A percentile compares a stretch with the other conserved stretches of the same genome.
Conservation (phyloP, 805 yeast species). For the Sugiyamaella floridensis region DNA sequence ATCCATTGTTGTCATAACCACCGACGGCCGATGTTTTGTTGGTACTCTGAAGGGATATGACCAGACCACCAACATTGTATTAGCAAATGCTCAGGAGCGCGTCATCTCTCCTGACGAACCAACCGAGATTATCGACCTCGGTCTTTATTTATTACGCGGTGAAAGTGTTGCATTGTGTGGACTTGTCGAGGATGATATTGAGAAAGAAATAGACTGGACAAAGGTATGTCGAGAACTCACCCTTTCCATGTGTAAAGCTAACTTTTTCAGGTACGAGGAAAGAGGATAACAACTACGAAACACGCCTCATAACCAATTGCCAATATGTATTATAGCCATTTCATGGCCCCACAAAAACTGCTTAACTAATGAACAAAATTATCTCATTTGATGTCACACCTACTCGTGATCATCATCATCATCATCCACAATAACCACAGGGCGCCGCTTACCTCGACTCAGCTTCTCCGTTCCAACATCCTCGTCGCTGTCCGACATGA, state of each 20-base stretch:
- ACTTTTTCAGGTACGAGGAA: constrained; percentile 16
- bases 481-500: not conserved
- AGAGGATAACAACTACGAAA: constrained; percentile 15
- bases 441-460: constrained; percentile 6
- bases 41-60: constrained; percentile 34
- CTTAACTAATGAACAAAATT: not conserved
- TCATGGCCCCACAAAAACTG: not conserved
- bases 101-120: constrained; percentile 23
- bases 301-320: constrained; percentile 14
- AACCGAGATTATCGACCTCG: constrained; percentile 24
- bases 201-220: constrained; percentile 30
- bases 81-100: constrained; percentile 27
- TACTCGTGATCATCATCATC: constrained; percentile 12
- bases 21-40: constrained; percentile 30
- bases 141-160: constrained; percentile 32
- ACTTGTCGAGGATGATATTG: constrained; percentile 27
- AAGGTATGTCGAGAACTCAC: constrained; percentile 22
- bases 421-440: constrained; percentile 17
- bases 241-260: not conserved
- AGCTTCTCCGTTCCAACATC: not conserved
- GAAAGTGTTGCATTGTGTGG: constrained; percentile 32
- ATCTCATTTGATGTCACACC: not conserved
- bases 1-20: constrained; percentile 27
- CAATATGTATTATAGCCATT: not conserved
- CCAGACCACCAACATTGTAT: constrained; percentile 31